A percentile compares a stretch with the other conserved stretches of the same genome.
Conservation (phyloP, 140 eudicot genomes). For the Cichorium intybus region DNA sequence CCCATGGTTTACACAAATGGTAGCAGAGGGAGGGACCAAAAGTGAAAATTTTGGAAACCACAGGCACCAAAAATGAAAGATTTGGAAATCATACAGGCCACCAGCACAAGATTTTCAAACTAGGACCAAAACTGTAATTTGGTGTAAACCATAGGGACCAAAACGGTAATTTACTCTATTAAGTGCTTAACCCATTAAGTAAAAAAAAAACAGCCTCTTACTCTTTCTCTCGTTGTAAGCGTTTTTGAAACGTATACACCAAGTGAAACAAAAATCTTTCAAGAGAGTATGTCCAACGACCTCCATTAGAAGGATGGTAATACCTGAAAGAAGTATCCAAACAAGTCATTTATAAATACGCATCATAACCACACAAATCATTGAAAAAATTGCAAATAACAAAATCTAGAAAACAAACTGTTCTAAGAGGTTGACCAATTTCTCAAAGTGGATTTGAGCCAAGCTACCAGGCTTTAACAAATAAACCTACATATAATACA, state of each 20-base stretch:
- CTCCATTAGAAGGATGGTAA: conserved; percentile 99
- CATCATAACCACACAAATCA: conserved; percentile 2
- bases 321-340: conserved; percentile 46
- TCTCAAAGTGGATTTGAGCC: conserved; percentile 75
- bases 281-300: conserved; percentile 94
- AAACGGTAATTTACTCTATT: no score
- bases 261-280: conserved; percentile 83
- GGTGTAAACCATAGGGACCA: no score
- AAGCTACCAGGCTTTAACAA: conserved; percentile 80
- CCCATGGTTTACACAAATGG: no score
- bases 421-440: conserved; percentile 97
- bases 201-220: no score
- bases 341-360: conserved; percentile 17
- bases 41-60: no score
- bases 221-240: conserved; percentile 82
- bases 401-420: conserved; percentile 78
- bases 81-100: no score
- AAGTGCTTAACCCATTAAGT: no score
- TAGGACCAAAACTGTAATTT: no score
- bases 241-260: conserved; percentile 72
- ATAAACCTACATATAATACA: conserved; percentile 65
- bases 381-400: conserved; percentile 14
- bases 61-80: no score
- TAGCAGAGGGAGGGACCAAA: no score
- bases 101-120: no score